phyloP scores from a whole-genome alignment of 2,329 filamentous ascomycete genomes.

The Orbilia javanica region DNA sequence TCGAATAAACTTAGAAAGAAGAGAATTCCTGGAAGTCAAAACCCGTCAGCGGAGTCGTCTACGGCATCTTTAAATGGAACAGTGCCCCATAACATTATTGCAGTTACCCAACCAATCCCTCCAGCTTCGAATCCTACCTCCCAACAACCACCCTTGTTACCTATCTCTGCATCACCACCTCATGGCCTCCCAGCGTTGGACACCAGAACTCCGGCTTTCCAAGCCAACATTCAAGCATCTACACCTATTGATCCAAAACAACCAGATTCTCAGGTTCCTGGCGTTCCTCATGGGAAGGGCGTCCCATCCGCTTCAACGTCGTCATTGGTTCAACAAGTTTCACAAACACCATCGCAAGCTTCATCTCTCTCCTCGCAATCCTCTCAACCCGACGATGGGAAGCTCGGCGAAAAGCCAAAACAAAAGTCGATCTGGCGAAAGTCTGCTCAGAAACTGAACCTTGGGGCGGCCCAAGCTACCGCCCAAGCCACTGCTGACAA shows the following conservation, averaged over 20 bases:
- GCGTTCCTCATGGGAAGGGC: constrained; percentile 63
- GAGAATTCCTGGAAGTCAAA: constrained; percentile 78
- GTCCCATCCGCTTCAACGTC: constrained; percentile 61
- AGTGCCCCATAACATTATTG: constrained; percentile 60
- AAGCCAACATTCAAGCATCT: constrained; percentile 66
- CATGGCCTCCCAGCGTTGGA: background rate
- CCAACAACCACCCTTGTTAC: constrained; percentile 60
- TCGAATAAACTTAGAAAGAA: constrained; percentile 95
- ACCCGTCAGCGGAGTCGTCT: constrained; percentile 91
- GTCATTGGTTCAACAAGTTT: constrained; percentile 64
- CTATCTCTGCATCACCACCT: constrained; percentile 60
- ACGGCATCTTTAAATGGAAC: constrained; percentile 74
- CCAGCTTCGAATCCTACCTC: constrained; percentile 62
- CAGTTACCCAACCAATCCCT: constrained; percentile 63
- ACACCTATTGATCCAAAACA: constrained; percentile 65
- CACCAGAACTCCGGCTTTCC: constrained; percentile 26
- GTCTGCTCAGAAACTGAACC: constrained; percentile 52
- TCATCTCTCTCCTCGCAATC: constrained; percentile 50
- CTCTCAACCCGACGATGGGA: constrained; percentile 48
- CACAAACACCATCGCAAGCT: constrained; percentile 49
- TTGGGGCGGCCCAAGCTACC: constrained; percentile 19
- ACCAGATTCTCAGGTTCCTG: constrained; percentile 60
- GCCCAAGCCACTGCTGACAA: constrained; percentile 30
- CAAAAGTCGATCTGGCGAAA: constrained; percentile 56
- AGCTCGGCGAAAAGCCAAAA: constrained; percentile 32